Conservation (phyloP, 192 early-diverging fungal species). For the Coemansia erecta region DNA sequence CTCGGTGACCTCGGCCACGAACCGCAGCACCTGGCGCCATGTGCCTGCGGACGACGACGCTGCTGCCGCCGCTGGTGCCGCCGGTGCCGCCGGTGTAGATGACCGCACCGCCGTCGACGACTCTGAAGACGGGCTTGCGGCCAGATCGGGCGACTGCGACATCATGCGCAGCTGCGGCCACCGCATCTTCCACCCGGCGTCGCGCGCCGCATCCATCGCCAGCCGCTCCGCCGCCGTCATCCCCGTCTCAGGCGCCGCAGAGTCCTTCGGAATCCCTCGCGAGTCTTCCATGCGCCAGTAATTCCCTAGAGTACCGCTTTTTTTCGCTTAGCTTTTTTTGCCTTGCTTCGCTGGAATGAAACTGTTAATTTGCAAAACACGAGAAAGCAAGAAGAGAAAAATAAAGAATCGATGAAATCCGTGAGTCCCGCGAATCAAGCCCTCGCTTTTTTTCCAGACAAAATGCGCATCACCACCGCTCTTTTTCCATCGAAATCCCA, state of each 20-base stretch:
- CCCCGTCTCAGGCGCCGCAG: background rate
- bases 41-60: conserved; percentile 1
- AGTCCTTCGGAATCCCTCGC: conserved; percentile 17
- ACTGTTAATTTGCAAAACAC: background rate
- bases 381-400: background rate
- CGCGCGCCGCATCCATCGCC: conserved; percentile 32
- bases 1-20: conserved; percentile 37
- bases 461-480: no score
- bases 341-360: background rate
- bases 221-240: conserved; percentile 31
- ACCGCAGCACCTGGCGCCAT: conserved; percentile 31
- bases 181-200: conserved; percentile 43
- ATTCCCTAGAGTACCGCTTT: background rate
- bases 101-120: background rate
- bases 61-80: conserved; percentile 7
- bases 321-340: no score
- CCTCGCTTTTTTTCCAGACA: no score
- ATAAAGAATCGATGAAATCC: background rate
- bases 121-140: background rate
- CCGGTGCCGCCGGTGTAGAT: background rate
- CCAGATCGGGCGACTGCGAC: conserved; percentile 47
- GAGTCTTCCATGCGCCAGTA: conserved; percentile 7
- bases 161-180: conserved; percentile 52
- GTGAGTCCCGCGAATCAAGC: background rate
- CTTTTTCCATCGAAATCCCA: no score